Base-by-base conservation (phyloP, 495 filamentous ascomycete species). In the Rostrohypoxylon terebratum region DNA sequence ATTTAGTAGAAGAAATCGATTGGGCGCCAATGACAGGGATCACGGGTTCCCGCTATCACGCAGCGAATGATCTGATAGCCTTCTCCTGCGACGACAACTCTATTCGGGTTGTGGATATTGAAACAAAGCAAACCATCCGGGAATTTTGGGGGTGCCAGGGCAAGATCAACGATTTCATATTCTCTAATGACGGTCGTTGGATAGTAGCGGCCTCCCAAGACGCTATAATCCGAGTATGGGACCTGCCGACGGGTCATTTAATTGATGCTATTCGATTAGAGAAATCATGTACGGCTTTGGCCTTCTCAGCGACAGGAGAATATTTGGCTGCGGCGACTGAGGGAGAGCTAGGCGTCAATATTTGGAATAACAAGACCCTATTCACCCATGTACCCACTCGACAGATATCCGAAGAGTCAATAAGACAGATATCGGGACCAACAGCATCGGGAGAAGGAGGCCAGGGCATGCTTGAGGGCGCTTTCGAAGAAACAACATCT, bases 181-280 rank as follows among this genome's bases (percentile, higher is more conserved):
- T 98, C 80, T 98, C 96, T 13, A 91, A 90, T 69, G 94, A 98
- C 79, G 96, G 94, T 23, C 86, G 94, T 42, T 98, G 96, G 96
- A 90, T 99, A 71, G 86, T 98, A 61, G 93, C 94, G 16, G 91
- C 94, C 10, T 93, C 92, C 4, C 90, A 91, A 78, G 94, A 98
- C 80, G 90, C 88, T 11, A 81, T 92, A 45, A 82, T 99, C 38
- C 88, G 96, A 53, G 87, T 98, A 1, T 99, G 96, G 95, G 96
- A 99, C 81, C 82, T 99, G 25, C 94, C 96, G 10, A 98, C 96
- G 0, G 93, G 93, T 3, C 96, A 98, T 81, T 85, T 98, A 11
- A 94, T 98, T 73, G 96, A 98, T 77, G 91, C 92, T 4, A 90
- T 98, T 78, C 87, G 89, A 53, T 84, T 94, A 5, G 87, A 88